These are phyloP conservation scores for Phanerochaete sordida DNA, from an alignment of 768 basidiomycete species.

Conservation along the genomic window DNA sequence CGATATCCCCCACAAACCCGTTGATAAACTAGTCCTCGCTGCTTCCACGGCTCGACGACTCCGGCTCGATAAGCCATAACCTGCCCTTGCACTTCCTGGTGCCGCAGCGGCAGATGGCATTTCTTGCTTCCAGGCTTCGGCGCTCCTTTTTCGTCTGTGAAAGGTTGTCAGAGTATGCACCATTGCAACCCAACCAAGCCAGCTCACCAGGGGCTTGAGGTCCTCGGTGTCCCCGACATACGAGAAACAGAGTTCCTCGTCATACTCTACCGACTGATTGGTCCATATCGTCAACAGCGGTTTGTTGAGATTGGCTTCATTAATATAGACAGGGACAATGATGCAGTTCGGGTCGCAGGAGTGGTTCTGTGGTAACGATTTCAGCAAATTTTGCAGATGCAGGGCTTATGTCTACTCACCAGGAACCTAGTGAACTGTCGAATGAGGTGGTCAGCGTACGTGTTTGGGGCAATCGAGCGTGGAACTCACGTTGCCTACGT, in stretches of 20 bases:
- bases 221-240: constrained; percentile 50
- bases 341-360: constrained; percentile 85
- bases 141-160: constrained; percentile 10
- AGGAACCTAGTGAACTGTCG: constrained; percentile 86
- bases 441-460: constrained; percentile 1
- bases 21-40: not conserved
- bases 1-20: not conserved
- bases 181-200: not conserved
- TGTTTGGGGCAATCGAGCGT: no score
- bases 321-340: constrained; percentile 72
- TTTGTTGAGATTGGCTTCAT: constrained; percentile 69
- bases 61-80: constrained; percentile 23
- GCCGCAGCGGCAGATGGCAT: constrained; percentile 48
- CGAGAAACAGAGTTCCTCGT: constrained; percentile 76
- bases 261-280: constrained; percentile 52
- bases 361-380: constrained; percentile 61
- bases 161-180: not conserved
- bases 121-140: constrained; percentile 34
- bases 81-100: constrained; percentile 47
- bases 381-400: not conserved
- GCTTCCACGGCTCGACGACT: not conserved
- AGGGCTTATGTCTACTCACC: constrained; percentile 39
- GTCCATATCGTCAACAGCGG: constrained; percentile 71
- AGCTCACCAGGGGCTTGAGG: not conserved
- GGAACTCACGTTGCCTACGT: constrained; percentile 80